phyloP scores from a whole-genome alignment of 192 early-diverging fungal species.

The Coemansia guatemalensis region DNA sequence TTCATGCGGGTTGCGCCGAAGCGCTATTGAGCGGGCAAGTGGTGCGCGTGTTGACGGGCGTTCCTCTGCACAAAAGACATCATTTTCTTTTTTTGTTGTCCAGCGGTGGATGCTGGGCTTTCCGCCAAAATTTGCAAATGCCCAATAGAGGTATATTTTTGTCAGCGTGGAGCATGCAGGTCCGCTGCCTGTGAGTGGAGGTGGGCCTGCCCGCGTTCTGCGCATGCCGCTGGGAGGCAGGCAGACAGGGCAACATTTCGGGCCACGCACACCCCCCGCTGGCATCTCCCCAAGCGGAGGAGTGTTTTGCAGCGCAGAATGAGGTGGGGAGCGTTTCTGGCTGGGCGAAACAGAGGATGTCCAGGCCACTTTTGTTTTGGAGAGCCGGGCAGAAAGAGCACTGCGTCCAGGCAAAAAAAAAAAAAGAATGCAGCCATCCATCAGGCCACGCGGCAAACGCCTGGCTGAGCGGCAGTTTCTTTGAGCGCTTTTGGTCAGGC shows the following conservation, averaged over 20 bases:
- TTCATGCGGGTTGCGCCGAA: conserved; percentile 55
- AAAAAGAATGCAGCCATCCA: not conserved
- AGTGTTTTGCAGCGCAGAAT: not conserved
- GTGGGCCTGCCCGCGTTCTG: not conserved
- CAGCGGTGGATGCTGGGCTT: too few relatives aligned
- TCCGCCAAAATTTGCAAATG: not conserved
- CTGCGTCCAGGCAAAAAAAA: not conserved
- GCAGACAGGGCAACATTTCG: not conserved
- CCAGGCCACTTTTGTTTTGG: not conserved
- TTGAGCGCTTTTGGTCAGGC: not conserved
- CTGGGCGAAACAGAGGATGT: not conserved
- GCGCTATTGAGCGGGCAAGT: conserved; percentile 19
- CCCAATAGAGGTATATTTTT: not conserved
- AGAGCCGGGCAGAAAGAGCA: not conserved
- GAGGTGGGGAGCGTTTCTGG: not conserved
- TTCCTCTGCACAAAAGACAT: too few relatives aligned
- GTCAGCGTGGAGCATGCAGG: not conserved
- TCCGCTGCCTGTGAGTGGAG: not conserved
- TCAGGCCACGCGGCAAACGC: too few relatives aligned
- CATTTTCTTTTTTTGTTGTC: too few relatives aligned
- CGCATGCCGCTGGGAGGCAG: not conserved
- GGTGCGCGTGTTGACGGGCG: too few relatives aligned
- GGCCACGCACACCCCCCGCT: too few relatives aligned
- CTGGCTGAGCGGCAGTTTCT: not conserved
- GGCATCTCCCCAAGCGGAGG: not conserved